These are phyloP conservation scores for Camellia sinensis DNA, from an alignment of 148 eudicot species.

Conservation along the genomic window DNA sequence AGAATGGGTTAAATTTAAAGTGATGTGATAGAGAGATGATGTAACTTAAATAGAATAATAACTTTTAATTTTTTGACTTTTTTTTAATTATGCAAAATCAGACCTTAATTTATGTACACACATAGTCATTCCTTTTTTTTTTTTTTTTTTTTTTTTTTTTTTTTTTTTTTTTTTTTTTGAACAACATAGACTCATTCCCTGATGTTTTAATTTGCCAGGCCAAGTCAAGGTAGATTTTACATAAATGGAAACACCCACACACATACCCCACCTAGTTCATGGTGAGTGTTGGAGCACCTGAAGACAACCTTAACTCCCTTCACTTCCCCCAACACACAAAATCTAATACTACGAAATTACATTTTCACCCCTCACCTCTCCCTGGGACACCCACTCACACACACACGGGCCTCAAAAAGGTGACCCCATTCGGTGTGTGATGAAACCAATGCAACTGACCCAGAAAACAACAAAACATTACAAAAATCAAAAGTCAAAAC, in stretches of 20 bases:
- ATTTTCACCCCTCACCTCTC: background rate
- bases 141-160: no score
- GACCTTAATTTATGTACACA: no score
- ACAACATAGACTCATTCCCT: no score
- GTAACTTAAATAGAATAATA: no score
- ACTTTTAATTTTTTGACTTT: no score
- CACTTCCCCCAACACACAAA: conserved; percentile 14
- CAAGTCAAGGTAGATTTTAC: background rate
- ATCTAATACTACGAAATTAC: background rate
- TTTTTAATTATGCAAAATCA: no score
- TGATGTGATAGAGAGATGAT: no score
- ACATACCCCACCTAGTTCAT: background rate
- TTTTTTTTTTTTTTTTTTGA: no score
- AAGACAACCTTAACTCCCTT: conserved; percentile 19
- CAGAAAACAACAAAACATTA: background rate
- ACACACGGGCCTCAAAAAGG: background rate
- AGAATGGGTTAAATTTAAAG: no score
- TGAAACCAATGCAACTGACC: conserved; percentile 15
- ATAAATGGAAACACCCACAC: background rate
- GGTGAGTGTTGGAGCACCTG: conserved; percentile 16
- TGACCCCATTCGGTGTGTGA: background rate
- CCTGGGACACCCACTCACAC: background rate
- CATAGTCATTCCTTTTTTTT: no score
- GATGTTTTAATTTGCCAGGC: background rate
- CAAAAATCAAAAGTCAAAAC: background rate